phyloP scores from a whole-genome alignment of 2,329 filamentous ascomycete species.

The Phoma sp. region DNA sequence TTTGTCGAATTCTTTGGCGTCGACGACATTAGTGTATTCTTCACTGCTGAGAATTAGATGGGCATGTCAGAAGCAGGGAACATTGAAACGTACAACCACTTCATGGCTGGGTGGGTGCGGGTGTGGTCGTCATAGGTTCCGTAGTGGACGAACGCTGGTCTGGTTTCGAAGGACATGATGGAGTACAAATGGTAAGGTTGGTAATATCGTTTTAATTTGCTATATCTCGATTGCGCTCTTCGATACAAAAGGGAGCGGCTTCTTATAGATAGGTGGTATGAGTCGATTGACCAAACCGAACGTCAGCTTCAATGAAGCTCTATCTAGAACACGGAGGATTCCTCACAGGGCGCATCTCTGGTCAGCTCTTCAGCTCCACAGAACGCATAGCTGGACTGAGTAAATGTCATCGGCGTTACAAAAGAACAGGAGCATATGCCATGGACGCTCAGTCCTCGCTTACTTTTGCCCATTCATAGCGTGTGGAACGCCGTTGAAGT shows the following conservation, averaged over 20 bases:
- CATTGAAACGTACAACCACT: constrained; percentile 16
- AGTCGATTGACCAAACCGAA: no score
- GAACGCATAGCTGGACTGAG: background rate
- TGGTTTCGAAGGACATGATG: constrained; percentile 18
- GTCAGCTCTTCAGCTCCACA: no score
- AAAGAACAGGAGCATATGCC: background rate
- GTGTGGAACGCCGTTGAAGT: background rate
- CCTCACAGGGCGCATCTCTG: no score
- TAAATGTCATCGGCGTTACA: background rate
- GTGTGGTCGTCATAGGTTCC: constrained; percentile 17
- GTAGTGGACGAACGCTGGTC: constrained; percentile 19
- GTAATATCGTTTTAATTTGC: background rate
- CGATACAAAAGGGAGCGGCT: background rate
- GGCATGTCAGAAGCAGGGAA: background rate
- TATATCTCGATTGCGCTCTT: background rate
- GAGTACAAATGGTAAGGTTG: background rate
- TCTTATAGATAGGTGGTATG: background rate
- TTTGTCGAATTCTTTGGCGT: constrained; percentile 12
- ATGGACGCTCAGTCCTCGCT: background rate
- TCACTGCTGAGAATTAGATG: constrained; percentile 7
- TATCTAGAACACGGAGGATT: no score
- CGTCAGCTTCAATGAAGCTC: no score
- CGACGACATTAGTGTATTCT: constrained; percentile 12
- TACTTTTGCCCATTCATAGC: background rate
- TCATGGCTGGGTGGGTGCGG: constrained; percentile 20